Percentiles rank a stretch among this genome's conserved stretches.
These are phyloP conservation scores for Paracoccidioides lutzii DNA, from an alignment of 2,329 filamentous ascomycete genomes.

Conservation along the genomic window DNA sequence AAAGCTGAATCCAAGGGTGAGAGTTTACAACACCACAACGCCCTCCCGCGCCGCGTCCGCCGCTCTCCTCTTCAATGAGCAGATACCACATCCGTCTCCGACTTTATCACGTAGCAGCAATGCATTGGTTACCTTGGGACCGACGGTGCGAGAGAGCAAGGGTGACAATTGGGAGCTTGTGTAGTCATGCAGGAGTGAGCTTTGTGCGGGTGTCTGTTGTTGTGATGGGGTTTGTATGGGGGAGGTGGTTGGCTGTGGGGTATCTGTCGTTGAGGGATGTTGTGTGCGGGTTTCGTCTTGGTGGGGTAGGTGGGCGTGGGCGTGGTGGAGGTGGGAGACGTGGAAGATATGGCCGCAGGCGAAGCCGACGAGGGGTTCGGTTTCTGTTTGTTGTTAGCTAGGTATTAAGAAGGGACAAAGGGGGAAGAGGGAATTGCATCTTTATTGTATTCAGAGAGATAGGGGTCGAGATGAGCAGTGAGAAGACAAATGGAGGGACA, in stretches of 20 bases:
- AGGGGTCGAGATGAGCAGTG: neutral
- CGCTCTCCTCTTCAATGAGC: slow-evolving; percentile 24
- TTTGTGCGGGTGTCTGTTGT: slow-evolving; percentile 1
- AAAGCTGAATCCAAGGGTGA: too few relatives aligned
- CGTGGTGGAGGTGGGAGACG: slow-evolving; percentile 44
- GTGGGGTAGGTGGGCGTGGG: slow-evolving; percentile 15
- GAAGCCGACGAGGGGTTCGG: slow-evolving; percentile 50
- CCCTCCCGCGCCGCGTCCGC: slow-evolving; percentile 10
- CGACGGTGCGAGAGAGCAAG: slow-evolving; percentile 45
- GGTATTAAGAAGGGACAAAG: too few relatives aligned
- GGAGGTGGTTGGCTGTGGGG: slow-evolving; percentile 1
- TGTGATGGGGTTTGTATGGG: neutral
- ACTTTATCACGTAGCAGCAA: slow-evolving; percentile 62
- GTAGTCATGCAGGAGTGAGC: neutral
- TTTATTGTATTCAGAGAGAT: neutral
- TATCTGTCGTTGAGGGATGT: slow-evolving; percentile 10
- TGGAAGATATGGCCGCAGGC: slow-evolving; percentile 59
- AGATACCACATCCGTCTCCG: slow-evolving; percentile 27
- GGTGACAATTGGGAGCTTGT: slow-evolving; percentile 5
- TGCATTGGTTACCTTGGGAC: slow-evolving; percentile 77
- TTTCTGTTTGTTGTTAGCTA: slow-evolving; percentile 25
- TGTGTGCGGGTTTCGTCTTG: slow-evolving; percentile 12
- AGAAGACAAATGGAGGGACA: neutral
- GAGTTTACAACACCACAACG: neutral
- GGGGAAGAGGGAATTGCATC: neutral